Evolutionary conservation across 257 asterid species (phyloP).

Genomic region (Solanum virginianum): DNA sequence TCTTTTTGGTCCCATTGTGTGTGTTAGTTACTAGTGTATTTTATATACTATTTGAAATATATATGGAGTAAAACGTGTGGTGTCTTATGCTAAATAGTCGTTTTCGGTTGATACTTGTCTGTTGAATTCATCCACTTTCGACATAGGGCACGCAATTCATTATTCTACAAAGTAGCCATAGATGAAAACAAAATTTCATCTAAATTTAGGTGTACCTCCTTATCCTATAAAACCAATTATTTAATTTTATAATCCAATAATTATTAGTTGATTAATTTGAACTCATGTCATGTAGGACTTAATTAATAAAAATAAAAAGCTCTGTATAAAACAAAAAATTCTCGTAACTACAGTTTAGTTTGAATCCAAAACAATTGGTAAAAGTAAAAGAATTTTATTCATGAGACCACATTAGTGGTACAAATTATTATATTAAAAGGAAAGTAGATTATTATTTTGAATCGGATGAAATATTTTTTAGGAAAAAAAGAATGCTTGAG

Average conservation of each 20-base stretch:
- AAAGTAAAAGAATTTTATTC: not conserved
- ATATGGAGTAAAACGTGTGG: not conserved
- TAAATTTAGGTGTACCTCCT: not conserved
- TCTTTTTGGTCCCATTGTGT: not conserved
- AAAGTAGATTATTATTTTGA: too few relatives aligned
- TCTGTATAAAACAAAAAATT: not conserved
- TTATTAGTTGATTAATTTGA: not conserved
- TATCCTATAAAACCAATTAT: not conserved
- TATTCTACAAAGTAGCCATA: not conserved
- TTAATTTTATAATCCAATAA: not conserved
- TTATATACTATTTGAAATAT: not conserved
- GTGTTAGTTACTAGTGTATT: not conserved
- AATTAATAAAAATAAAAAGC: not conserved
- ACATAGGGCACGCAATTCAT: not conserved
- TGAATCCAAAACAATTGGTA: not conserved
- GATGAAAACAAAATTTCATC: not conserved
- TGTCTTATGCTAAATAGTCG: not conserved
- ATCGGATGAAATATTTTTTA: too few relatives aligned
- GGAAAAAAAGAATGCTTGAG: not conserved
- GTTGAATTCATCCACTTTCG: not conserved
- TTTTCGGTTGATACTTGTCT: not conserved
- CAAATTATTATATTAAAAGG: not conserved
- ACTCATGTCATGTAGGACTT: not conserved
- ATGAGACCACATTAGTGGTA: not conserved
- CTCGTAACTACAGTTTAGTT: not conserved